These are phyloP conservation scores for Colletotrichum sp. DNA, from an alignment of 2,329 filamentous ascomycete species.

Conservation along the genomic window DNA sequence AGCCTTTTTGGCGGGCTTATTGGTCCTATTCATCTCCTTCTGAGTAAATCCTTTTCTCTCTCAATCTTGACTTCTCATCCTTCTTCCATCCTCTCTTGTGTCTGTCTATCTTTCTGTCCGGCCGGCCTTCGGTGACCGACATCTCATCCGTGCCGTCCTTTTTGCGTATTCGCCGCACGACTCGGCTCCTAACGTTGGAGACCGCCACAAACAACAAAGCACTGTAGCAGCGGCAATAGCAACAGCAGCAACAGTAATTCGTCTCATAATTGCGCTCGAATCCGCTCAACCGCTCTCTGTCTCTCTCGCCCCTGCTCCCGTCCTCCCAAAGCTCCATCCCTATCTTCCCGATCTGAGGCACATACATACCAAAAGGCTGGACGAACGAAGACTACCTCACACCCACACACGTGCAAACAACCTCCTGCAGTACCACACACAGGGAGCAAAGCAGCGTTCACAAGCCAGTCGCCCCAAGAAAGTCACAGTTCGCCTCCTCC, in stretches of 20 bases:
- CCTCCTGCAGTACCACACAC: background rate
- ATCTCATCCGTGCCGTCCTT: background rate
- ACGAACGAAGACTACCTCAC: background rate
- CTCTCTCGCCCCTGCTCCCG: background rate
- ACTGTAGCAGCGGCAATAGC: background rate
- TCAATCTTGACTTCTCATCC: background rate
- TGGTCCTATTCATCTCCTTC: background rate
- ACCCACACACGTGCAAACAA: background rate
- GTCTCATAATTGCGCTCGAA: background rate
- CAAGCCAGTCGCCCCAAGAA: background rate
- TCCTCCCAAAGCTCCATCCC: background rate
- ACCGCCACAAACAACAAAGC: background rate
- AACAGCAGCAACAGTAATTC: background rate
- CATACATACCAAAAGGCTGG: background rate
- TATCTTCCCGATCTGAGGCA: background rate
- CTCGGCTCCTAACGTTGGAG: background rate
- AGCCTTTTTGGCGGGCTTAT: background rate
- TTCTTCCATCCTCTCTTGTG: background rate
- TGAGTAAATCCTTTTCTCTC: background rate
- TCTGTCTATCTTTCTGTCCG: background rate
- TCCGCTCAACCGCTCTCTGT: background rate
- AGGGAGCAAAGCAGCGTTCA: background rate
- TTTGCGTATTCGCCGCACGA: background rate
- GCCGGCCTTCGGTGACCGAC: background rate
- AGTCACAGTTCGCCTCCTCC: background rate